Evolutionary conservation across 169 alveolate species (phyloP).

Genomic region (Plasmodium blacklocki): DNA sequence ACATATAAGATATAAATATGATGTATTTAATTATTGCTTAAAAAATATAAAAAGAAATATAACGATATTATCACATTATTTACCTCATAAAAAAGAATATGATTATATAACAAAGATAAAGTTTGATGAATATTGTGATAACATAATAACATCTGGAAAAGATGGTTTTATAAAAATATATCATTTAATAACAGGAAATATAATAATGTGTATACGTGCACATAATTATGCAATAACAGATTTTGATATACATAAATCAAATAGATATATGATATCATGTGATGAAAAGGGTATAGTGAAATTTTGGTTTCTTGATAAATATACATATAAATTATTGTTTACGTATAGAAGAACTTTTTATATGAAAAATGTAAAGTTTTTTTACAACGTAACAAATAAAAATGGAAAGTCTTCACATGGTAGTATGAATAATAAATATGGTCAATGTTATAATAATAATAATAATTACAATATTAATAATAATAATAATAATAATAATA

Average conservation of each 20-base stretch:
- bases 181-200: constrained; percentile 53
- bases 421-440: constrained; percentile 27
- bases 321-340: constrained; percentile 33
- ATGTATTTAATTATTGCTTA: constrained; percentile 37
- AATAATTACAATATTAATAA: no score
- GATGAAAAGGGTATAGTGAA: constrained; percentile 65
- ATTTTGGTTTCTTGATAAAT: constrained; percentile 30
- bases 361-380: constrained; percentile 52
- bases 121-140: constrained; percentile 32
- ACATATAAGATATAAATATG: constrained; percentile 20
- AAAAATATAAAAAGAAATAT: constrained; percentile 58
- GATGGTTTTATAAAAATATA: constrained; percentile 70
- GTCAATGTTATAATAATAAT: no score
- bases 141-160: constrained; percentile 62
- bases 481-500: no score
- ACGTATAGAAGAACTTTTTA: constrained; percentile 51
- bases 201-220: constrained; percentile 40
- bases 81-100: constrained; percentile 48
- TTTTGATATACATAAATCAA: constrained; percentile 72
- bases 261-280: constrained; percentile 64
- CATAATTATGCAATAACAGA: constrained; percentile 32
- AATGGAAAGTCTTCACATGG: background rate
- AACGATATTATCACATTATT: constrained; percentile 63
- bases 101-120: constrained; percentile 59
- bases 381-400: constrained; percentile 18